Percentiles rank a stretch among this genome's conserved stretches.
phyloP scores from a whole-genome alignment of 2,329 filamentous ascomycete genomes.

The Epichloe baconii region DNA sequence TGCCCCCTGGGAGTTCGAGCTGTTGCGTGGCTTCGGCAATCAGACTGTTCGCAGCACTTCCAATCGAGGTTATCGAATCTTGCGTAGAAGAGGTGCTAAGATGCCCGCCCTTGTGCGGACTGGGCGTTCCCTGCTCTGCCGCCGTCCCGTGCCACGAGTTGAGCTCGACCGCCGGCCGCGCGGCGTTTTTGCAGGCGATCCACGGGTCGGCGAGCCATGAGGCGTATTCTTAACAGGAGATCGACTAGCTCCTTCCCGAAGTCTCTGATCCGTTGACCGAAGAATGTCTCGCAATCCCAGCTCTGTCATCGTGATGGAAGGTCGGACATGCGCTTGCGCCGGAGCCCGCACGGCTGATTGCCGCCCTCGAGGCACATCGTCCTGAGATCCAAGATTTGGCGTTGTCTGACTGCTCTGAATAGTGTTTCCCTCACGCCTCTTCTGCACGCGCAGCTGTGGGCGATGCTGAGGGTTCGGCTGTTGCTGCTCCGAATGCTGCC shows the following conservation, averaged over 20 bases:
- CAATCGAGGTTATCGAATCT: conserved; percentile 19
- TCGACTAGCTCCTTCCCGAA: conserved; percentile 25
- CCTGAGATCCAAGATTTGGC: conserved; percentile 9
- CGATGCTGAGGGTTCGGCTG: conserved; percentile 3
- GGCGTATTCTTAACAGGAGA: conserved; percentile 17
- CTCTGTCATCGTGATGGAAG: conserved; percentile 26
- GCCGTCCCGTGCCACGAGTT: conserved; percentile 6
- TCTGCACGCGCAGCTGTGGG: conserved; percentile 9
- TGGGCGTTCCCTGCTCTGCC: conserved; percentile 12
- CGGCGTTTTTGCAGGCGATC: conserved; percentile 14
- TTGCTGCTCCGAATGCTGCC: neutral
- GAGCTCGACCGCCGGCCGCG: conserved; percentile 4
- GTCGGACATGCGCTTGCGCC: conserved; percentile 11
- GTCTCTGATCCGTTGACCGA: conserved; percentile 36
- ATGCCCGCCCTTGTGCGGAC: conserved; percentile 16
- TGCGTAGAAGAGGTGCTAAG: conserved; percentile 9
- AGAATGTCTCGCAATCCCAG: conserved; percentile 38
- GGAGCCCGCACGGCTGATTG: conserved; percentile 2
- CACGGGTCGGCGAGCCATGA: conserved; percentile 8
- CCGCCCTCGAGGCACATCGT: conserved; percentile 5
- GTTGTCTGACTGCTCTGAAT: conserved; percentile 10
- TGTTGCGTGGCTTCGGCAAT: conserved; percentile 23
- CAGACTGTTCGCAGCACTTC: conserved; percentile 28
- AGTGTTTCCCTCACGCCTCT: conserved; percentile 3
- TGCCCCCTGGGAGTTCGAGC: conserved; percentile 24